Evolutionary conservation across 2,329 filamentous ascomycete species (phyloP), one percentile per base, ranked within the genome.

Genomic region (Cladosporium sp.): DNA sequence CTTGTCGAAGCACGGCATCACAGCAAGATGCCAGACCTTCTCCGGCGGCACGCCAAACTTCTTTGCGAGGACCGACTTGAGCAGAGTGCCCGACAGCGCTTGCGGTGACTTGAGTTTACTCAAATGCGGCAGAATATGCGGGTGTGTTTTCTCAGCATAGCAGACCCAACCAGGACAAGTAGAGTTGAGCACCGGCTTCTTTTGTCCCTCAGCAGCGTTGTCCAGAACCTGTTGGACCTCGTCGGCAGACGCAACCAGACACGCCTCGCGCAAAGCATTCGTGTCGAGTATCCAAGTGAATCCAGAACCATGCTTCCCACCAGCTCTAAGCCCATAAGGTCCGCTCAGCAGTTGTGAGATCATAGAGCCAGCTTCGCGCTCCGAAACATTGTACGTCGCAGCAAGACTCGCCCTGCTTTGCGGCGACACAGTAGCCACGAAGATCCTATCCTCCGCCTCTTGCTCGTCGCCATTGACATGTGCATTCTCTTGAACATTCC

Each of bases 1-100:
- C 83, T 99, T 99, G 78, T 99, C 95, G 77, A 99, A 98, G 78
- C 95, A 99, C 23, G 95, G 95, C 95, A 99, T 99, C 54, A 99
- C 85, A 14, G 94, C 92, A 62, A 98, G 79, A 78, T 98, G 94
- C 92, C 94, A 99, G 76, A 99, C 93, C 70, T 89, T 87, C 68
- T 89, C 88, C 0, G 93, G 90, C 0, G 89, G 79, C 58, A 97
- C 88, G 36, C 87, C 87, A 67, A 93, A 84, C 61, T 82, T 85
- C 70, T 86, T 87, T 77, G 90, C 92, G 39, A 99, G 80, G 0
- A 91, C 87, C 0, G 92, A 94, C 79, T 99, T 99, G 64, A 99
- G 77, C 49, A 98, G 84, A 0, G 93, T 97, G 14, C 95, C 95
- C 69, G 91, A 90, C 61, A 99, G 80, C 28, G 95, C 94, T 78